Base-by-base conservation (phyloP, 164 flowering plant species). In the Warburgia ugandensis region DNA sequence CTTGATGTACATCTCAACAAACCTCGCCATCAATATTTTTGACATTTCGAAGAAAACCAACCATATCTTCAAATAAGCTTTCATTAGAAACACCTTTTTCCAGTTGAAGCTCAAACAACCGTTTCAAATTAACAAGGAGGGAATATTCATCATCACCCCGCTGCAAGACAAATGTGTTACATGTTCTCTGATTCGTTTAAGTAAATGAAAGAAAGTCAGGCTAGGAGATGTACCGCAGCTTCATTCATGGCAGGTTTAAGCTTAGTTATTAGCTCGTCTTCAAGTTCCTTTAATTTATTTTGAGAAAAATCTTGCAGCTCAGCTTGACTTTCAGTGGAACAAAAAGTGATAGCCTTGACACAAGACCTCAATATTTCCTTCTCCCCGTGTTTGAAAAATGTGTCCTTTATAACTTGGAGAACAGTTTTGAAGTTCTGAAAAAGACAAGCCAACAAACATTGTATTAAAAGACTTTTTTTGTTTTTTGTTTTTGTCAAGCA, bases 381-480 rank as follows among this genome's bases (percentile, higher is more conserved):
- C 57, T 86, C 99, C 29, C 96, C 90, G 66, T 94, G 99, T 60
- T 86, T 94, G 43, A 89, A 94, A 63, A 84, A 89, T 44, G 95
- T 87, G 54, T 84, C 96, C 73, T 78, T 86, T 37, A 84, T 69
- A 28, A 84, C 82, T 62, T 77, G 81, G 55, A 94, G 81, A 53
- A 67, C 72, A 41, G 73, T 62, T 71, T 78, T 81, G 50, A 86
- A 89, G 62, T 69, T 82, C 99, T 94, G 79, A 39, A 64, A 68
- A 11, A 16, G 11, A 38, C 31, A 61, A 71, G n/a, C 9, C 62
- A 54, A 51, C 30, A 26, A 50, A 48, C n/a, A 60, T 2, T 20
- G 26, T 12, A n/a, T n/a, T n/a, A n/a, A n/a, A n/a, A n/a, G n/a
- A n/a, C n/a, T n/a, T n/a, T n/a, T n/a, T n/a, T n/a, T n/a, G n/a